These are phyloP conservation scores for Tetrapisispora namnaoensis DNA, from an alignment of 805 yeast species.

Conservation along the genomic window DNA sequence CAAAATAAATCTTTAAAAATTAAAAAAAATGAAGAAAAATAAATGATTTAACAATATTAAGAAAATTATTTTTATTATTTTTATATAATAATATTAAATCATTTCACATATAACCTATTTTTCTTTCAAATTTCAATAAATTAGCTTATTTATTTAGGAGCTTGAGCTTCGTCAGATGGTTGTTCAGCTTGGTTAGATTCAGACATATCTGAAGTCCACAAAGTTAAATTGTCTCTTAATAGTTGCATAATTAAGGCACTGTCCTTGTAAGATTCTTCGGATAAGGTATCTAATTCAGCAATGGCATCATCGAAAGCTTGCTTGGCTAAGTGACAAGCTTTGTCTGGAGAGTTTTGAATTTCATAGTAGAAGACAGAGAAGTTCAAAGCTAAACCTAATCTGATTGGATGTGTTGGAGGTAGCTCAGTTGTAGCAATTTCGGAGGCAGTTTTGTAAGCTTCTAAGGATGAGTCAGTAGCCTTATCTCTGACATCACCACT, in stretches of 20 bases:
- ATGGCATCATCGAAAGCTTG: constrained; percentile 99
- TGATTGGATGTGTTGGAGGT: constrained; percentile 98
- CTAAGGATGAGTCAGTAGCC: constrained; percentile 86
- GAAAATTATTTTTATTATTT: background rate
- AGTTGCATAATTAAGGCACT: constrained; percentile 98
- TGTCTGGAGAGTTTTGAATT: constrained; percentile 95
- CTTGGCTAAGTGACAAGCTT: constrained; percentile 97
- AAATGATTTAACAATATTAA: background rate
- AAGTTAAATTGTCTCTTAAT: constrained; percentile 93
- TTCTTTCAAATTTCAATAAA: background rate
- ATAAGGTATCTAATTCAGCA: constrained; percentile 94
- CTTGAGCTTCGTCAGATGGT: constrained; percentile 4
- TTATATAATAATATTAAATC: constrained; percentile 1
- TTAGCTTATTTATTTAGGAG: constrained; percentile 2
- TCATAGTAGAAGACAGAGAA: constrained; percentile 97
- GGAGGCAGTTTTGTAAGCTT: constrained; percentile 90
- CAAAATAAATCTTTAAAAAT: constrained; percentile 1
- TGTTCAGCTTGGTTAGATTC: constrained; percentile 66
- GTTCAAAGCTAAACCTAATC: constrained; percentile 95
- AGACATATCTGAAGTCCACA: constrained; percentile 94
- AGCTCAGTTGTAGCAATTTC: constrained; percentile 94
- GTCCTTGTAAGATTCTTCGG: constrained; percentile 97
- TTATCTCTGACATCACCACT: constrained; percentile 82
- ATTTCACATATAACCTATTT: background rate
- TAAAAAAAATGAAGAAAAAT: background rate